These are phyloP conservation scores for Dissophora ornata DNA, from an alignment of 192 early-diverging fungal species.

Conservation along the genomic window DNA sequence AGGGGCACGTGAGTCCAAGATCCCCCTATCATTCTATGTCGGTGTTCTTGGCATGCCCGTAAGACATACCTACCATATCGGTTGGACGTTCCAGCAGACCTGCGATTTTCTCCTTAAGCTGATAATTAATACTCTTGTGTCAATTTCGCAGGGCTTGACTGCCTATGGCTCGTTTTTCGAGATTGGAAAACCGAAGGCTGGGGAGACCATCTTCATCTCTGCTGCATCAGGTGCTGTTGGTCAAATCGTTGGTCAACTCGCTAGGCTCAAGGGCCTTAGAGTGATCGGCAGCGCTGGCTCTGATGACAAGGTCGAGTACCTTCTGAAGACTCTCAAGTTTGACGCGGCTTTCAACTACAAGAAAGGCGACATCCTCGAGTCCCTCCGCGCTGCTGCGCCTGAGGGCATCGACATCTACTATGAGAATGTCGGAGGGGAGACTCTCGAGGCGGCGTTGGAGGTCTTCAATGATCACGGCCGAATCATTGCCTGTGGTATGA, in stretches of 20 bases:
- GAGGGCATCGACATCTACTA: conserved; percentile 86
- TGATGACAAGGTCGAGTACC: conserved; percentile 83
- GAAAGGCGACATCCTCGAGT: conserved; percentile 8
- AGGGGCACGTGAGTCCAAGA: conserved; percentile 44
- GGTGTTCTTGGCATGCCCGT: conserved; percentile 85
- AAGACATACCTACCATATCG: no score
- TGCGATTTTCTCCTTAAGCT: no score
- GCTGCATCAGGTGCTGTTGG: conserved; percentile 86
- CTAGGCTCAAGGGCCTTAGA: conserved; percentile 71
- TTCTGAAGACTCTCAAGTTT: conserved; percentile 74
- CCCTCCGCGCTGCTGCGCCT: not conserved
- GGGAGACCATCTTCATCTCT: conserved; percentile 87
- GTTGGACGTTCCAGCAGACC: no score
- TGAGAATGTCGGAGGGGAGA: conserved; percentile 77
- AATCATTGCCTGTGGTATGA: conserved; percentile 4
- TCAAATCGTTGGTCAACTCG: conserved; percentile 81
- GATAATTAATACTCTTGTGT: no score
- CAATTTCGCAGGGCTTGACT: conserved; percentile 16
- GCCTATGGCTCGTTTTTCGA: conserved; percentile 58
- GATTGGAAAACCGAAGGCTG: conserved; percentile 77
- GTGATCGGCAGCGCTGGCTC: conserved; percentile 88
- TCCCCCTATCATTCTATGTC: conserved; percentile 68
- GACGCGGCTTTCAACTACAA: conserved; percentile 97
- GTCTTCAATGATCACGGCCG: conserved; percentile 21
- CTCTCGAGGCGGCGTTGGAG: conserved; percentile 23